Evolutionary conservation across 208 protist species (phyloP).

Genomic region (Trypanosoma congolense): DNA sequence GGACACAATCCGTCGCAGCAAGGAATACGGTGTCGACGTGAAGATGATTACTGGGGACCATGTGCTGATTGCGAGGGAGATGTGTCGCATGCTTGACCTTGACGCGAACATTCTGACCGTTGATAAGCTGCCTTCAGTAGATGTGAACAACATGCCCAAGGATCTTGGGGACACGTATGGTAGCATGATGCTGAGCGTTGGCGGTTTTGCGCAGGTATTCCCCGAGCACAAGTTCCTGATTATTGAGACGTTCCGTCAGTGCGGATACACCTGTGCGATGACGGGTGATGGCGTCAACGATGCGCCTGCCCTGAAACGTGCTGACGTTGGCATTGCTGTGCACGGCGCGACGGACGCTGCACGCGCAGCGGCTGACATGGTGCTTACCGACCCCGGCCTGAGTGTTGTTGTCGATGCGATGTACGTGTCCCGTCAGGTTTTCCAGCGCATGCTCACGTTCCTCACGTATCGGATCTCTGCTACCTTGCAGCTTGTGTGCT

Average conservation of each 20-base stretch:
- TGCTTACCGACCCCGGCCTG: slow-evolving; percentile 90
- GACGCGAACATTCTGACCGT: slow-evolving; percentile 56
- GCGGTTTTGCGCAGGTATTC: slow-evolving; percentile 91
- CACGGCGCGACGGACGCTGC: slow-evolving; percentile 91
- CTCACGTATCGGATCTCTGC: slow-evolving; percentile 77
- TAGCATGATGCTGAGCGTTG: slow-evolving; percentile 66
- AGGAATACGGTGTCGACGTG: slow-evolving; percentile 87
- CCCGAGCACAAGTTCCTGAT: slow-evolving; percentile 95
- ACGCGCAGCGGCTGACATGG: slow-evolving; percentile 93
- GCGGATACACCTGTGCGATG: slow-evolving; percentile 91
- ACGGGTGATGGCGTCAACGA: slow-evolving; percentile 97
- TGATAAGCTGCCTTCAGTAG: slow-evolving; percentile 19
- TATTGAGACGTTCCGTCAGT: slow-evolving; percentile 87
- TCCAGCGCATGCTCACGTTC: slow-evolving; percentile 92
- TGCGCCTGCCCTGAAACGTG: slow-evolving; percentile 92
- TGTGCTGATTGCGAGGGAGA: slow-evolving; percentile 92
- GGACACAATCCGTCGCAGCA: slow-evolving; percentile 75
- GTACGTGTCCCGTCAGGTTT: slow-evolving; percentile 90
- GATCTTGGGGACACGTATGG: slow-evolving; percentile 66
- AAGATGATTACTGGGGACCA: slow-evolving; percentile 96
- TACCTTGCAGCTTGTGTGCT: slow-evolving; percentile 76
- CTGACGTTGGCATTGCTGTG: slow-evolving; percentile 96
- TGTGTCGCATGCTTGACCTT: slow-evolving; percentile 87
- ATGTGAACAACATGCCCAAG: slow-evolving; percentile 38
- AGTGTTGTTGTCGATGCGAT: slow-evolving; percentile 92